Evolutionary conservation across 441 rosid species (phyloP), one percentile per base, ranked within the genome.

Genomic region (Manihot esculenta): DNA sequence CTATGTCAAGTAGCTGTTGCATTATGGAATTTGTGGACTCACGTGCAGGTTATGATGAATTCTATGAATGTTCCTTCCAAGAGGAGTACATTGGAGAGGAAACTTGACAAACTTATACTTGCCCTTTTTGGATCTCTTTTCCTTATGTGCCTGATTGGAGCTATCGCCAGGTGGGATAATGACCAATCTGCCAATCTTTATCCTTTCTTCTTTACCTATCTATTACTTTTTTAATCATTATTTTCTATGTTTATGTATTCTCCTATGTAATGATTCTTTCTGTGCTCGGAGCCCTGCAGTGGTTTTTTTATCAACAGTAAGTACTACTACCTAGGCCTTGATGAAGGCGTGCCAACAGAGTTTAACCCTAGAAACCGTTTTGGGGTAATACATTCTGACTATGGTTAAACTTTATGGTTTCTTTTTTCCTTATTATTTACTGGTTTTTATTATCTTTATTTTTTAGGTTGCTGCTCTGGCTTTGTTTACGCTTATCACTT

Each of bases 1-100:
- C 62, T 77, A 33, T 59, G 58, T 23, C 64, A 64, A 41, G 56
- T 62, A 45, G 17, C 73, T 48, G 50, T 48, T 27, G 15, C 61
- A 66, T 59, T 70, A 42, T 76, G 74, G 45, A 35, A 63, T 66
- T 74, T 68, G 56, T 82, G 73, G 58, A n/a, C 68, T 75, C 68
- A 50, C 68, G 74, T 84, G 77, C 82, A 96, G 99, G 99, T 96
- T 70, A 94, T 96, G 99, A 96, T 96, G 99, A 96, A 96, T 83
- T 88, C 99, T 60, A 92, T 93, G 98, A 92, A 93, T 70, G 94
- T 96, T 78, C 98, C 98, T 79, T 96, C 98, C 61, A 96, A 96
- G 82, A 88, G 99, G 84, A 96, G 98, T 82, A 96, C 99, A 53
- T 76, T 96, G 72, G 99, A 96, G 83, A 92, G 96, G 86, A 94